A percentile compares a stretch with the other conserved stretches of the same genome.
Conservation (phyloP, 139 green algal species). For the Chlorella sp. region DNA sequence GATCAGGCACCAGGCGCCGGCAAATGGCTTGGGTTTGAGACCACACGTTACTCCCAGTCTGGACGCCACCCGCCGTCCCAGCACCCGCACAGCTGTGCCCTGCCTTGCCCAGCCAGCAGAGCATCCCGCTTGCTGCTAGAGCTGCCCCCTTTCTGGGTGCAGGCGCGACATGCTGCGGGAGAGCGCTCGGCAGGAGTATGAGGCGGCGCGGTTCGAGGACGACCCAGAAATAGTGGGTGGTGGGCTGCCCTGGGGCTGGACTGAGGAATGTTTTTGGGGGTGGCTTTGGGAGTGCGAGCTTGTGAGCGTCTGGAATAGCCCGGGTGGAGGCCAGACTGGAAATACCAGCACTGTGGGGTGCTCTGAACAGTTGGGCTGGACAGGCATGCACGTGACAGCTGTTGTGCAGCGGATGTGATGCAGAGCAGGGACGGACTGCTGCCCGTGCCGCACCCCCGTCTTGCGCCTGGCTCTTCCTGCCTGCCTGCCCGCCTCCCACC, state of each 20-base stretch:
- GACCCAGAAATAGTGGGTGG: slow-evolving; percentile 54
- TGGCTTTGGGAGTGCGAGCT: background rate
- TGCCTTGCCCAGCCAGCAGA: background rate
- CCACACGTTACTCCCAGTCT: too few species aligned
- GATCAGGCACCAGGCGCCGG: too few species aligned
- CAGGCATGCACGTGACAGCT: too few species aligned
- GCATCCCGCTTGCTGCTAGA: background rate
- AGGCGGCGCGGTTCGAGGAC: slow-evolving; percentile 45
- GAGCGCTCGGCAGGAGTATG: slow-evolving; percentile 61
- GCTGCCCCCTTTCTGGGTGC: background rate
- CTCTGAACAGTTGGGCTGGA: too few species aligned
- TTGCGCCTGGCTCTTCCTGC: background rate
- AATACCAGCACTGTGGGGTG: background rate
- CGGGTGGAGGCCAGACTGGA: background rate
- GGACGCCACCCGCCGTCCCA: too few species aligned
- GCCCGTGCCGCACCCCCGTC: background rate
- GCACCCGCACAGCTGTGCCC: too few species aligned
- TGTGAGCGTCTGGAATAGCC: too few species aligned
- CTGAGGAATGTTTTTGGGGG: too few species aligned
- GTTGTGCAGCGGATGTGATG: background rate
- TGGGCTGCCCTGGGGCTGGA: background rate
- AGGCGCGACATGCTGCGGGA: slow-evolving; percentile 59
- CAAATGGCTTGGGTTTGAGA: too few species aligned
- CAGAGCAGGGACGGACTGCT: background rate
- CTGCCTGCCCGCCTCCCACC: background rate